Evolutionary conservation across 441 rosid species (phyloP).

Genomic region (Adansonia grandidieri): DNA sequence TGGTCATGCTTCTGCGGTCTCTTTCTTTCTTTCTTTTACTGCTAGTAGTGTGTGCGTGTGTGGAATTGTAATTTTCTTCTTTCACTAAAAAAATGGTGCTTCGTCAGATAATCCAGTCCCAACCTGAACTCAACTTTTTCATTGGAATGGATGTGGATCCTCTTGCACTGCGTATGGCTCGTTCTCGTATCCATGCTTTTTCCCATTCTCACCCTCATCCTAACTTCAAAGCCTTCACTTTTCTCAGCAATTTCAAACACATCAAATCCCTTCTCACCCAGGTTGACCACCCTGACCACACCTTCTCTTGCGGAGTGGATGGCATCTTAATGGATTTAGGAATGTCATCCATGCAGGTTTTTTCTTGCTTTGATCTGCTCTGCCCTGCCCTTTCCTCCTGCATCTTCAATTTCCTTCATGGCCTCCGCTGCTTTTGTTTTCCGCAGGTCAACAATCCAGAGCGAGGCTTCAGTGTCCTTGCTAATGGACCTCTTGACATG

Average conservation of each 20-base stretch:
- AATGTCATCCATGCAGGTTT: conserved; percentile 98
- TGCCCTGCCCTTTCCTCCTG: background rate
- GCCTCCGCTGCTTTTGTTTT: conserved; percentile 2
- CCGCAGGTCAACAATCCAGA: conserved; percentile 80
- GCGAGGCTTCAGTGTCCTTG: conserved; percentile 87
- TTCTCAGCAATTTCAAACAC: conserved; percentile 64
- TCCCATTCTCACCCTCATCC: conserved; percentile 42
- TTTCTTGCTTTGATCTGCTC: background rate
- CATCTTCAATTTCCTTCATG: background rate
- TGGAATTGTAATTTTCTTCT: background rate
- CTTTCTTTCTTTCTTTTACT: background rate
- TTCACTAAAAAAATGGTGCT: background rate
- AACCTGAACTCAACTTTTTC: conserved; percentile 64
- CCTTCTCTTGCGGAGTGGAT: conserved; percentile 64
- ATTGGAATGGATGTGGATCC: conserved; percentile 97
- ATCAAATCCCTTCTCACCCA: conserved; percentile 56
- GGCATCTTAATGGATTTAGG: conserved; percentile 96
- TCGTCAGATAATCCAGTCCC: conserved; percentile 68
- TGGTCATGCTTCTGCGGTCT: conserved; percentile 86
- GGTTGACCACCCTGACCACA: conserved; percentile 38
- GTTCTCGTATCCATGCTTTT: conserved; percentile 46
- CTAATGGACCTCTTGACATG: conserved; percentile 96
- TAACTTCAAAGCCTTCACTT: conserved; percentile 48
- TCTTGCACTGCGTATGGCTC: conserved; percentile 65
- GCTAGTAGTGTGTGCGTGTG: background rate